These are phyloP conservation scores for Yarrowia sp. DNA, from an alignment of 805 yeast species.

Conservation along the genomic window DNA sequence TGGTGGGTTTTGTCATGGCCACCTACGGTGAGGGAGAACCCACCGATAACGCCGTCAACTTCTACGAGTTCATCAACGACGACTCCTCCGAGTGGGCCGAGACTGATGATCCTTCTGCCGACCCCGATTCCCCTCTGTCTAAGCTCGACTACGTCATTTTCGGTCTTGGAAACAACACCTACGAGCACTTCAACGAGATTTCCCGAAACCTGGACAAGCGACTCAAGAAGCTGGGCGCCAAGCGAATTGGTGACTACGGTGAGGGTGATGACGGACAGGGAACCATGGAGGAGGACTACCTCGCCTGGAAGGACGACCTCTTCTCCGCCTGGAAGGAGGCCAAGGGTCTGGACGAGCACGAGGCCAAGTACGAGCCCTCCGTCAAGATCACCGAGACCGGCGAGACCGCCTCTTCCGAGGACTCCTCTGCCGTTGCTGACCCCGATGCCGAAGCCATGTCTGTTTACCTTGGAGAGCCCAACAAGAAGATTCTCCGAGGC, in stretches of 20 bases:
- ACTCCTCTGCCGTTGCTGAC: slow-evolving; percentile 30
- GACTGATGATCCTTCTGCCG: slow-evolving; percentile 37
- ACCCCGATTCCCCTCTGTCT: slow-evolving; percentile 43
- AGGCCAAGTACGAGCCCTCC: slow-evolving; percentile 73
- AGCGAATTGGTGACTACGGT: slow-evolving; percentile 71
- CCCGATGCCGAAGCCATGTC: slow-evolving; percentile 40
- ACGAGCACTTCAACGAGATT: slow-evolving; percentile 87
- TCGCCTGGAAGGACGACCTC: slow-evolving; percentile 84
- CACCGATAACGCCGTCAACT: slow-evolving; percentile 86
- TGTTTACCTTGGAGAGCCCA: slow-evolving; percentile 84
- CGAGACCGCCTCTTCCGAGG: slow-evolving; percentile 32
- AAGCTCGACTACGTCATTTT: slow-evolving; percentile 70
- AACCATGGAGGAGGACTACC: slow-evolving; percentile 89
- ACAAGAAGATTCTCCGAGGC: slow-evolving; percentile 50
- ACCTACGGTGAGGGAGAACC: slow-evolving; percentile 99
- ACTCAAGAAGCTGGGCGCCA: slow-evolving; percentile 64
- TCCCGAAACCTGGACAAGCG: slow-evolving; percentile 54
- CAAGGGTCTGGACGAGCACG: slow-evolving; percentile 74
- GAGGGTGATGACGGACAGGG: slow-evolving; percentile 95
- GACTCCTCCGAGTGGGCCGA: slow-evolving; percentile 52
- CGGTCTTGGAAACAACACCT: slow-evolving; percentile 93
- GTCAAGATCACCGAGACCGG: slow-evolving; percentile 40
- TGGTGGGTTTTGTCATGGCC: slow-evolving; percentile 78
- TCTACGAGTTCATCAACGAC: slow-evolving; percentile 61
- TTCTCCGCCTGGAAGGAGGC: slow-evolving; percentile 63